Percentiles rank a stretch among this genome's conserved stretches.
phyloP scores from a whole-genome alignment of 345 rosid species.

The Raphanus raphanistrum region DNA sequence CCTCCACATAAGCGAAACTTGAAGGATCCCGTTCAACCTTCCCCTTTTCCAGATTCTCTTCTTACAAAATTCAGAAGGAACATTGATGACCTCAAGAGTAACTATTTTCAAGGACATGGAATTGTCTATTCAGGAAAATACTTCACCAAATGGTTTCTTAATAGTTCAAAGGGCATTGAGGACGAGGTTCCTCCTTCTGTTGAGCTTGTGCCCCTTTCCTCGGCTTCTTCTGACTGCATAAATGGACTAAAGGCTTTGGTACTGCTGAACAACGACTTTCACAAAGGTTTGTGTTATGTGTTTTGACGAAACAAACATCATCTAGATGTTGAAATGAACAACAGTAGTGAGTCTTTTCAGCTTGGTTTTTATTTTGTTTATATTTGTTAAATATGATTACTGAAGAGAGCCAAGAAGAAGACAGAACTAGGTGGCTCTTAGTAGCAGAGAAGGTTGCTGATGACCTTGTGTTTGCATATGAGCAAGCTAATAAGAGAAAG shows the following conservation, averaged over 20 bases:
- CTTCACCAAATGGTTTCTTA: conserved; percentile 48
- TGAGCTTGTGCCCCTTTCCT: conserved; percentile 41
- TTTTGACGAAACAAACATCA: background rate
- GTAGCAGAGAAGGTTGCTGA: conserved; percentile 51
- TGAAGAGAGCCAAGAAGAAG: conserved; percentile 26
- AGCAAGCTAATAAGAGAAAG: conserved; percentile 35
- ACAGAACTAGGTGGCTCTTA: conserved; percentile 42
- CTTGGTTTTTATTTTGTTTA: background rate
- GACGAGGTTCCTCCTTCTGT: conserved; percentile 38
- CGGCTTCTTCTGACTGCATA: conserved; percentile 33
- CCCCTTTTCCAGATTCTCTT: conserved; percentile 41
- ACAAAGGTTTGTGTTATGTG: conserved; percentile 11
- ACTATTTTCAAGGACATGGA: background rate
- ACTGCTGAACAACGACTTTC: conserved; percentile 38
- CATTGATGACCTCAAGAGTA: conserved; percentile 15
- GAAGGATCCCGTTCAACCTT: conserved; percentile 31
- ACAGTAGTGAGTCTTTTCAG: background rate
- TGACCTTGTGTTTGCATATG: conserved; percentile 48
- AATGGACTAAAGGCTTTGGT: conserved; percentile 39
- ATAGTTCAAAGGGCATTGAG: conserved; percentile 46
- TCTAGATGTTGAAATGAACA: background rate
- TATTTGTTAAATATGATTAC: conserved; percentile 14
- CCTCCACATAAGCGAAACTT: conserved; percentile 65
- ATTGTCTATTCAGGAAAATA: conserved; percentile 34
- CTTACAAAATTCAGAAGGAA: conserved; percentile 39